Evolutionary conservation across 2,329 filamentous ascomycete species (phyloP).

Genomic region (Diaporthe caulivora): DNA sequence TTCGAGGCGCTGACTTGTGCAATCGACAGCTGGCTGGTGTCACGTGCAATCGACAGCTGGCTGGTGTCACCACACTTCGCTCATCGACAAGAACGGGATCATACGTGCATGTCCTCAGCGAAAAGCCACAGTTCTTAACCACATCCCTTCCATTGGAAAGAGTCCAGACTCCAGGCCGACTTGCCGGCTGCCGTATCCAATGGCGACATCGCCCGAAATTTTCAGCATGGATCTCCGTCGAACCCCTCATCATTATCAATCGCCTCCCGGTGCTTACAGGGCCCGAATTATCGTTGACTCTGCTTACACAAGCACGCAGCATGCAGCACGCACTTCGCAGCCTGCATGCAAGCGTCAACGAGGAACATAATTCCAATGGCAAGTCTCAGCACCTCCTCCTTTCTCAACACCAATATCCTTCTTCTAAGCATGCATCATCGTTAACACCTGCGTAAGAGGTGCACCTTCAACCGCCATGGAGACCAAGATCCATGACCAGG

Average conservation of each 20-base stretch:
- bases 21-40: background rate
- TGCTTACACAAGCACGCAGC: slow-evolving; percentile 30
- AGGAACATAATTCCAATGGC: background rate
- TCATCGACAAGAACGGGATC: background rate
- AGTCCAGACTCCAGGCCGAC: background rate
- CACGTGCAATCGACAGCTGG: background rate
- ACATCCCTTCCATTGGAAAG: background rate
- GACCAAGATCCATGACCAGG: background rate
- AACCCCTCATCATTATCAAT: slow-evolving; percentile 18
- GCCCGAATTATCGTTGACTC: background rate
- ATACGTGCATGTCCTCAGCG: background rate
- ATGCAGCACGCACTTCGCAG: background rate
- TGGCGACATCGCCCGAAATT: slow-evolving; percentile 29
- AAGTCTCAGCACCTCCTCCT: background rate
- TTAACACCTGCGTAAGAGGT: background rate
- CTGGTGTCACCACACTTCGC: no score
- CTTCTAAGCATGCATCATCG: background rate
- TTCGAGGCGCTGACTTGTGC: background rate
- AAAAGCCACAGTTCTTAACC: background rate
- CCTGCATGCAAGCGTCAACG: background rate
- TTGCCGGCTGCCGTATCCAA: slow-evolving; percentile 15
- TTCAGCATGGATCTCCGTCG: slow-evolving; percentile 7
- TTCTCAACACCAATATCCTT: background rate
- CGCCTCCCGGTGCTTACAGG: slow-evolving; percentile 13
- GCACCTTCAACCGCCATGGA: slow-evolving; percentile 17